Conservation (phyloP, 495 filamentous ascomycete species). For the Trichoderma orchidacearum region DNA sequence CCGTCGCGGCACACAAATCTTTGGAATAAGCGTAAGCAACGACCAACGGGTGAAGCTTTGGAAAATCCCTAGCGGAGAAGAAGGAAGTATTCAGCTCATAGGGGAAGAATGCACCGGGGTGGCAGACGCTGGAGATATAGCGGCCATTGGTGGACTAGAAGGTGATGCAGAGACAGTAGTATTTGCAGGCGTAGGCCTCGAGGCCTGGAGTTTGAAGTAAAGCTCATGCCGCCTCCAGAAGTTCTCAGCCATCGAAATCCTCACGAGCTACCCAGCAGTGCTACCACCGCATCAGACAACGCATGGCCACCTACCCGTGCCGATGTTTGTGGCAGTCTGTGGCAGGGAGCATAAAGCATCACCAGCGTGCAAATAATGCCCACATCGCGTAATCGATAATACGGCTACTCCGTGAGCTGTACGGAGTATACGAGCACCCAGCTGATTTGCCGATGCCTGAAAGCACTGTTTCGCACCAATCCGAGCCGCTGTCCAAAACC, state of each 20-base stretch:
- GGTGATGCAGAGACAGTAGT: conserved; percentile 4
- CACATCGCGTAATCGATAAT: not conserved
- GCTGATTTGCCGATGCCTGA: not conserved
- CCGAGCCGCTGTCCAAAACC: not conserved
- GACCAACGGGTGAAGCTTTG: conserved; percentile 76
- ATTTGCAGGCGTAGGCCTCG: conserved; percentile 35
- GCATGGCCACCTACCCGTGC: too few species aligned
- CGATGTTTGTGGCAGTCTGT: not conserved
- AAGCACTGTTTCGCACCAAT: too few species aligned
- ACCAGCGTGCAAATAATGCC: not conserved
- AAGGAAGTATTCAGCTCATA: conserved; percentile 22
- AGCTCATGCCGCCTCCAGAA: too few species aligned
- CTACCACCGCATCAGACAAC: too few species aligned
- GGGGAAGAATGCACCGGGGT: conserved; percentile 46
- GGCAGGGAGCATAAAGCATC: not conserved
- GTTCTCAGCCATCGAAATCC: not conserved
- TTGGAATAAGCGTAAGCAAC: conserved; percentile 53
- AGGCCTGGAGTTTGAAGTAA: conserved; percentile 22
- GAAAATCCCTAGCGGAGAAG: conserved; percentile 25
- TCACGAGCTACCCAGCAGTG: not conserved
- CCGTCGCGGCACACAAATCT: conserved; percentile 17
- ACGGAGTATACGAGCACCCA: not conserved
- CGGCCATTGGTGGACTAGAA: conserved; percentile 4
- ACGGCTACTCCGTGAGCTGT: not conserved
- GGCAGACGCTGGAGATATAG: conserved; percentile 38